Evolutionary conservation across 257 asterid species (phyloP).

Genomic region (Petunia secreta): DNA sequence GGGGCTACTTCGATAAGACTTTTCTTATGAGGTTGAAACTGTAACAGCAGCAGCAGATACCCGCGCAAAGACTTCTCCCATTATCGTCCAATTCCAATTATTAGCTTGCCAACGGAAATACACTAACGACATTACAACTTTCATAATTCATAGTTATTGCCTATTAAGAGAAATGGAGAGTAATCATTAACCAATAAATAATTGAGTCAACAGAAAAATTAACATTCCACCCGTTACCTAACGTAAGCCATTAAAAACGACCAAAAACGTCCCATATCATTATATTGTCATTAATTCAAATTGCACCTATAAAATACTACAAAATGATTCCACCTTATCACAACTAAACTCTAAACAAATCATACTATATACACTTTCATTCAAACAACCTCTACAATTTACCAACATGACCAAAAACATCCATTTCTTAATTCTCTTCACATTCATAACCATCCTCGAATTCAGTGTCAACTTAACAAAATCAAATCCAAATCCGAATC

Average conservation of each 20-base stretch:
- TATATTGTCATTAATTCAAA: not conserved
- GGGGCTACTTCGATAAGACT: too few species aligned
- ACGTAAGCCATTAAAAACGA: not conserved
- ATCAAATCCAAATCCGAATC: conserved; percentile 16
- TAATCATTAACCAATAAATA: not conserved
- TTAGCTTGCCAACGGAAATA: too few species aligned
- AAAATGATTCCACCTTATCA: not conserved
- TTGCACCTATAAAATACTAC: not conserved
- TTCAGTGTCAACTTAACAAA: not conserved
- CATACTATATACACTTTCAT: not conserved
- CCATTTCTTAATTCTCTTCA: not conserved
- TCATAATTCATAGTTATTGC: too few species aligned
- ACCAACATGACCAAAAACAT: not conserved
- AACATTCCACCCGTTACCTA: not conserved
- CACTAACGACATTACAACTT: too few species aligned
- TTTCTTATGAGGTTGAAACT: too few species aligned
- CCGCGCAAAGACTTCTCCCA: too few species aligned
- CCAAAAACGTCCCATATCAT: not conserved
- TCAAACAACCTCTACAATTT: not conserved
- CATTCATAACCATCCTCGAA: not conserved
- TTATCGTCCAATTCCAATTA: too few species aligned
- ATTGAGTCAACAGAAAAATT: not conserved
- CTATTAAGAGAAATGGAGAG: too few species aligned
- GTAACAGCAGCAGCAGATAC: too few species aligned
- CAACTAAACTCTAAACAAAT: not conserved